phyloP scores from a whole-genome alignment of 176 grass and related monocot species.

The Rhynchospora pubera region DNA sequence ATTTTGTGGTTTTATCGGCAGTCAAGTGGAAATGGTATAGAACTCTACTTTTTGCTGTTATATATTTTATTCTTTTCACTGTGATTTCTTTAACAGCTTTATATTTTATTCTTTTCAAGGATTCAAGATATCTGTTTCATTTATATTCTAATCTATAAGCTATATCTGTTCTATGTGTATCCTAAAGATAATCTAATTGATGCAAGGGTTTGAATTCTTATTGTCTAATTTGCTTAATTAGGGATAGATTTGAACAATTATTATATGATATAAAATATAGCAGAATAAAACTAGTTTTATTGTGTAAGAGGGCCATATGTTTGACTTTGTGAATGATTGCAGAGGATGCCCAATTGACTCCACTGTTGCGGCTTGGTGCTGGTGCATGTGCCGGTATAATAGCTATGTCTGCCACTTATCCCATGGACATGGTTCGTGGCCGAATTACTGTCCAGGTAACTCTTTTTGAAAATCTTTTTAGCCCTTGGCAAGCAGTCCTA shows the following conservation, averaged over 20 bases:
- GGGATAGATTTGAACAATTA: background rate
- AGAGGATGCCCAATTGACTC: conserved; percentile 90
- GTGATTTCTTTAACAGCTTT: background rate
- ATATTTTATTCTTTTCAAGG: background rate
- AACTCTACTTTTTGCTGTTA: background rate
- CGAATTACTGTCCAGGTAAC: conserved; percentile 93
- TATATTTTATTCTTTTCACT: background rate
- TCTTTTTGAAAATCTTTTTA: background rate
- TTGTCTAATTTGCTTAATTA: background rate
- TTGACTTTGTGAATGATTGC: conserved; percentile 14
- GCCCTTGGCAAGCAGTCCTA: background rate
- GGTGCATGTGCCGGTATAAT: conserved; percentile 97
- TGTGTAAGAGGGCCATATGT: background rate
- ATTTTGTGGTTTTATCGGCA: conserved; percentile 81
- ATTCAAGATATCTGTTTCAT: background rate
- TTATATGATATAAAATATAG: background rate
- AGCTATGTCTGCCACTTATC: conserved; percentile 99
- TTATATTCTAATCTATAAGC: background rate
- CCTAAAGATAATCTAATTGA: background rate
- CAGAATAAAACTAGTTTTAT: background rate
- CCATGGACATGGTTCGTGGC: conserved; percentile 99
- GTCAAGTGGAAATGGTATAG: conserved; percentile 70
- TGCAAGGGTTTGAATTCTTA: background rate
- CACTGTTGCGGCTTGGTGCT: conserved; percentile 87
- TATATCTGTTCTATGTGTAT: background rate